Percentiles rank a stretch among this genome's conserved stretches.
Evolutionary conservation across 2,329 filamentous ascomycete genomes (phyloP).

Genomic region (Cladosporium velox): DNA sequence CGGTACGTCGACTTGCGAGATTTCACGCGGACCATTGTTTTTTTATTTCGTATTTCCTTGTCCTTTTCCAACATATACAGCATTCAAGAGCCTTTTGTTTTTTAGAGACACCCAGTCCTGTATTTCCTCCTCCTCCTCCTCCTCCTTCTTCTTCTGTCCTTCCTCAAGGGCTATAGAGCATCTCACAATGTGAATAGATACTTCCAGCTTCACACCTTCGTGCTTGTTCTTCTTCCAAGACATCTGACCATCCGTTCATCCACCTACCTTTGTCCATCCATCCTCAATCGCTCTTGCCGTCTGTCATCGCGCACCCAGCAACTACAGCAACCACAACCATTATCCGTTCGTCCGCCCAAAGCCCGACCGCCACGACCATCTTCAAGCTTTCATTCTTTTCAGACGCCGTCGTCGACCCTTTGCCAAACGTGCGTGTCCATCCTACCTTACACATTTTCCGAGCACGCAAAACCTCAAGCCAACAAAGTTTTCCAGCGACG

Average conservation of each 20-base stretch:
- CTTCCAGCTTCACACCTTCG: not conserved
- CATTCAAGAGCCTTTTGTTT: not conserved
- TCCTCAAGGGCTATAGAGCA: not conserved
- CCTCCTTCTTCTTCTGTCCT: not conserved
- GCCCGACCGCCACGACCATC: no score
- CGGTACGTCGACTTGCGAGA: slow-evolving; percentile 6
- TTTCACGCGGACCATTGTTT: not conserved
- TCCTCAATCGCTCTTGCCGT: not conserved
- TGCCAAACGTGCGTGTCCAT: no score
- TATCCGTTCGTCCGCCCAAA: not conserved
- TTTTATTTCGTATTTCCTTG: not conserved
- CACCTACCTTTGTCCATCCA: no score
- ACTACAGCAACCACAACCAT: not conserved
- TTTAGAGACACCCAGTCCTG: not conserved
- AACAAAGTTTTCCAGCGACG: no score
- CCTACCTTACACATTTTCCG: no score
- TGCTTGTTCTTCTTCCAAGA: no score
- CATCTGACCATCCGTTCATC: not conserved
- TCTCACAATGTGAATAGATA: not conserved
- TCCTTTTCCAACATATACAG: not conserved
- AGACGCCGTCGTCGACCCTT: not conserved
- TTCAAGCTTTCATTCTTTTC: not conserved
- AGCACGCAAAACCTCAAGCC: no score
- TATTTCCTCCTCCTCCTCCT: not conserved
- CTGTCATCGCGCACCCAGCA: not conserved